Conservation (phyloP, 805 yeast genomes). For the Ogataea salicorniae region DNA sequence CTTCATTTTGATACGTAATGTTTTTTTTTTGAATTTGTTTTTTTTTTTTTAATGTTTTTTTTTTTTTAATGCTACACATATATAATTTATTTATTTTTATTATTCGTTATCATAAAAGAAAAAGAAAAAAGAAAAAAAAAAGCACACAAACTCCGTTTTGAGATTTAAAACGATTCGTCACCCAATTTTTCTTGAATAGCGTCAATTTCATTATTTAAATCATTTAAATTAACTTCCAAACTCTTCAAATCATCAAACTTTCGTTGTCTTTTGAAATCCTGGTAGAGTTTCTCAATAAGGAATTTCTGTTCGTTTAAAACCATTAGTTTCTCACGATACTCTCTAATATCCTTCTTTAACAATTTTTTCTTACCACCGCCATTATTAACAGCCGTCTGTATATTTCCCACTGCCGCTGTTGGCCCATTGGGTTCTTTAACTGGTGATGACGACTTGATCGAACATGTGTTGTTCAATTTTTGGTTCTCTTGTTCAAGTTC, state of each 20-base stretch:
- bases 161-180: conserved; percentile 34
- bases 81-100: background rate
- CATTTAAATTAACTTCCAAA: conserved; percentile 52
- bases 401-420: background rate
- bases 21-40: background rate
- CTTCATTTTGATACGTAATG: background rate
- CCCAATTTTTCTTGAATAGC: conserved; percentile 51
- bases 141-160: background rate
- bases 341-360: conserved; percentile 50
- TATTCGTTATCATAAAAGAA: background rate
- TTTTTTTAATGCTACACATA: no score
- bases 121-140: background rate
- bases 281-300: conserved; percentile 60
- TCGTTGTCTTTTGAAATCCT: conserved; percentile 57
- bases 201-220: conserved; percentile 46
- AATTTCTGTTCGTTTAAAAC: conserved; percentile 82
- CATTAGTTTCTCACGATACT: conserved; percentile 68
- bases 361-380: conserved; percentile 23
- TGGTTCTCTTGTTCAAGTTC: background rate
- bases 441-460: background rate
- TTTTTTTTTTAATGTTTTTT: no score
- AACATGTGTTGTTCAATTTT: background rate
- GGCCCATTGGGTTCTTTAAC: conserved; percentile 4
- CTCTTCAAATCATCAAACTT: conserved; percentile 72
- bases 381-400: no score